These are phyloP conservation scores for Hysterangium stoloniferum DNA, from an alignment of 768 basidiomycete species.

Conservation along the genomic window DNA sequence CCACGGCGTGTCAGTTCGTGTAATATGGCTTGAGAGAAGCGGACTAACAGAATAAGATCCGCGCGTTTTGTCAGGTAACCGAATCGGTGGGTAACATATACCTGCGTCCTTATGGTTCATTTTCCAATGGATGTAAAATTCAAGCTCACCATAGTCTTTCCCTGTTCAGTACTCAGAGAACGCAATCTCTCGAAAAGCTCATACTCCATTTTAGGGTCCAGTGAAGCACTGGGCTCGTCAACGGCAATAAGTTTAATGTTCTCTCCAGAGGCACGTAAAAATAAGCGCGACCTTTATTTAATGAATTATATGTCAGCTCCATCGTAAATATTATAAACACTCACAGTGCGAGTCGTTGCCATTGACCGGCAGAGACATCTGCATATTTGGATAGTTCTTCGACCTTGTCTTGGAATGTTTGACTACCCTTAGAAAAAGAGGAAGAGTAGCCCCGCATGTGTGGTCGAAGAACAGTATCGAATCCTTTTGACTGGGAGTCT, in stretches of 20 bases:
- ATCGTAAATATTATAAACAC: not conserved
- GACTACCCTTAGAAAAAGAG: slow-evolving; percentile 21
- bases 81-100: slow-evolving; percentile 34
- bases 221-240: slow-evolving; percentile 52
- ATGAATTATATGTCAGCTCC: slow-evolving; percentile 10
- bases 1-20: too few relatives aligned
- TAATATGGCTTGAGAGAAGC: too few relatives aligned
- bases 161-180: slow-evolving; percentile 2
- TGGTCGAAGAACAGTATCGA: slow-evolving; percentile 33
- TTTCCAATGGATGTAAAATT: too few relatives aligned
- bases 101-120: not conserved
- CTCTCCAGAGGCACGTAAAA: slow-evolving; percentile 33
- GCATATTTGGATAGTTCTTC: slow-evolving; percentile 18
- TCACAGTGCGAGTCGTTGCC: slow-evolving; percentile 23
- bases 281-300: slow-evolving; percentile 26
- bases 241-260: slow-evolving; percentile 40
- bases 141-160: slow-evolving; percentile 14
- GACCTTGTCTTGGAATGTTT: slow-evolving; percentile 14
- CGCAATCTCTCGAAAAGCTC: slow-evolving; percentile 5
- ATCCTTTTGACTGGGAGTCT: slow-evolving; percentile 28
- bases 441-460: slow-evolving; percentile 10
- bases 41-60: slow-evolving; percentile 29
- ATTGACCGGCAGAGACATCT: slow-evolving; percentile 26
- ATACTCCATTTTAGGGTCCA: slow-evolving; percentile 49
- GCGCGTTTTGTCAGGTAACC: slow-evolving; percentile 31